Percentiles rank a stretch among this genome's conserved stretches.
Evolutionary conservation across 164 flowering plant species (phyloP).

Genomic region (Macadamia integrifolia): DNA sequence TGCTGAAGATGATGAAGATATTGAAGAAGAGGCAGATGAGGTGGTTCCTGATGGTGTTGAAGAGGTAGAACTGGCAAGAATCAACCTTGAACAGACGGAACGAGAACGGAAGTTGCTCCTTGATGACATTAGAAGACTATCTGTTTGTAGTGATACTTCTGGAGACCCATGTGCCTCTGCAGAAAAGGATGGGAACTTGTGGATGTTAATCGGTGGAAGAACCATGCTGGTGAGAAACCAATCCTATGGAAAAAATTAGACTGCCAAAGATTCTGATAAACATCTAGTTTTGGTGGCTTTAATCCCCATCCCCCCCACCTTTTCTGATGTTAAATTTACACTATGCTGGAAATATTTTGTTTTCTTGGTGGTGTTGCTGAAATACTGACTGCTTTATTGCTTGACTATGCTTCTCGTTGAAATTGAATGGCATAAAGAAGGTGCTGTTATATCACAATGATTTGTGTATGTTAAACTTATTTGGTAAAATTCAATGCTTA

Average conservation of each 20-base stretch:
- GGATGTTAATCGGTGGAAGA: constrained; percentile 77
- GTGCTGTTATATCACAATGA: too few species aligned
- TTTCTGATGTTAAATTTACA: background rate
- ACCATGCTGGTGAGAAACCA: constrained; percentile 58
- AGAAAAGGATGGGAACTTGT: constrained; percentile 54
- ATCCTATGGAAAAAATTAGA: background rate
- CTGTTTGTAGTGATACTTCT: constrained; percentile 37
- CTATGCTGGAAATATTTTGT: background rate
- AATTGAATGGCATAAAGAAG: background rate
- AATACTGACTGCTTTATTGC: background rate
- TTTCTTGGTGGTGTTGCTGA: background rate
- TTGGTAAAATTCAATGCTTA: too few species aligned
- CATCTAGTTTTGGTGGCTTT: background rate
- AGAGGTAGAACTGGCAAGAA: constrained; percentile 92
- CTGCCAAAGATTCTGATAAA: background rate
- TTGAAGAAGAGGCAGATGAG: constrained; percentile 97
- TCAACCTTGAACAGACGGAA: constrained; percentile 78
- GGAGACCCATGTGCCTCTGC: constrained; percentile 27
- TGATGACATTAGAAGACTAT: constrained; percentile 70
- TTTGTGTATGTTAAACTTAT: too few species aligned
- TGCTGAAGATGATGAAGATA: constrained; percentile 89
- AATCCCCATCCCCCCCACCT: too few species aligned
- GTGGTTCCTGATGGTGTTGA: constrained; percentile 99
- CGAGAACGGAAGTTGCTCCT: constrained; percentile 62
- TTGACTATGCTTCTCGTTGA: background rate